Evolutionary conservation across 371 early-diverging fungal genomes (phyloP), one percentile per base, ranked within the genome.

Genomic region (Apophysomyces elegans): DNA sequence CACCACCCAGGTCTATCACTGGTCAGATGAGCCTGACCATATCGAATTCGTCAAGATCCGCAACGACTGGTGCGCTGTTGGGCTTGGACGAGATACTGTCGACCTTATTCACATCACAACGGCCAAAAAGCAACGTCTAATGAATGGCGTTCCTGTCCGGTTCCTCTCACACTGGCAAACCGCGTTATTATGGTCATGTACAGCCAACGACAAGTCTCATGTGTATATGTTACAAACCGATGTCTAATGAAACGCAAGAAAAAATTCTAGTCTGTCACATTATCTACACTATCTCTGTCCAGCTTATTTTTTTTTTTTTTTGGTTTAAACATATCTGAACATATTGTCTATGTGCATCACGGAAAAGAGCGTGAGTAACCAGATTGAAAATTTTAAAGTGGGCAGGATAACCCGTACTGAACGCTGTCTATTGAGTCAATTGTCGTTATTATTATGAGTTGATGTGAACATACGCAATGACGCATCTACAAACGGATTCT

Each of bases 11-110:
- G 75, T 70, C 3, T 79, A 74, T 59, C 56, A 66, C 38, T 82
- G 83, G 83, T 60, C 72, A 1, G 70, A 76, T 54, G 64, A 73
- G 4, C 79, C 83, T 3, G 41, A 37, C 4, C 80, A 79, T 46
- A 70, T 82, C 16, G 83, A 79, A 37, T 79, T 82, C 56, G 64
- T 78, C 13, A 67, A 70, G 26, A 35, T 73, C 5, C 58, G 65
- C 5, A 62, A 64, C 37, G 73, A 72, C 5, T 79, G 79, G 79
- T 78, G 66, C 41, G 76, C 67, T 4, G 70, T 82, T 9, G 83
- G 83, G 1, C 79, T 82, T 63, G 70, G 76, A 0, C 37, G 65
- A 0, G 69, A 72, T 26, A 73, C 73, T 0, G 78, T 82, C 12
- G 79, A 79, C 26, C 37, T 79, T 14, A 60, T 79, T 4, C 66